Base-by-base conservation (phyloP, 2,329 filamentous ascomycete species). In the Dactylellina drechsleri region DNA sequence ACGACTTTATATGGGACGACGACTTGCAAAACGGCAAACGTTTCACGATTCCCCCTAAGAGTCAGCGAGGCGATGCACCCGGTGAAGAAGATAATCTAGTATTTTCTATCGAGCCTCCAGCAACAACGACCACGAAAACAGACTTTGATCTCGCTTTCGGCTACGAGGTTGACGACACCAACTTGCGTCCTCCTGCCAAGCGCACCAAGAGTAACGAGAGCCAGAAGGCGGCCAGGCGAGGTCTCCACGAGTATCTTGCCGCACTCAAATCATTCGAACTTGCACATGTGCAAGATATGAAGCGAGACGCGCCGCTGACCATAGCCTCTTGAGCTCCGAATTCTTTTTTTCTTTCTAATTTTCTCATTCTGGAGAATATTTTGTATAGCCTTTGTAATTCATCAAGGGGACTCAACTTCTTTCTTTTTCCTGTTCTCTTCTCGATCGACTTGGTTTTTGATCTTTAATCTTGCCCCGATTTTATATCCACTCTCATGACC, bases 1-100 rank as follows among this genome's bases (percentile, higher is more conserved):
- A 80, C 56, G 78, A 80, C 43, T 80, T 79, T 52, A 77, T 80
- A 49, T 80, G 79, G 79, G 79, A 79, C 58, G 79, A 80, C 52
- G 79, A 80, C 52, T 40, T 76, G 16, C 54, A 70, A 49, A 70
- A 76, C 50, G 72, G 72, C n/a, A 76, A 76, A 41, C 65, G 72
- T 52, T 76, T 76, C 61, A 76, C 66, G 7, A 75, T 76, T 49
- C 72, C 72, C 6, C 72, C 72, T 0, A 76, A 66, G 60, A 76
- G 72, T 45, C 65, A 76, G 23, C 66, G 66, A 60, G 72, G 72
- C 47, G 72, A 76, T 26, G 66, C 60, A 26, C 64, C 43, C 6
- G 40, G 43, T 15, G 71, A 75, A 13, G 70, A 66, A 16, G 71
- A 75, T 10, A 65, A 75, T 36, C 45, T 68, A 12, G 58, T 75